Conservation (phyloP, 2,329 filamentous ascomycete genomes). For the Sarocladium strictum region DNA sequence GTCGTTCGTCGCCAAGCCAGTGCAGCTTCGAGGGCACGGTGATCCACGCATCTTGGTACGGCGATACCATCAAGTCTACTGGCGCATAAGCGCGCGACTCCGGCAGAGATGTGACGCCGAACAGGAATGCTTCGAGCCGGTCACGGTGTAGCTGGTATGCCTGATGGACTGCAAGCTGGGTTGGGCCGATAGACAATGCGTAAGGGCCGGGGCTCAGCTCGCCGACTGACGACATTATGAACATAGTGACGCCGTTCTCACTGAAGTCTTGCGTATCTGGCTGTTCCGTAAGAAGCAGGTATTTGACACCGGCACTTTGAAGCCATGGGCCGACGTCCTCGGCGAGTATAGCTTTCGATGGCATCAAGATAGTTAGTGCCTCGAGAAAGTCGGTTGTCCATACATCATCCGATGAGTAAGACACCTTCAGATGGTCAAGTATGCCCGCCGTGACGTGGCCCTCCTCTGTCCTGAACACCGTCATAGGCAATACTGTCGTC, state of each 20-base stretch:
- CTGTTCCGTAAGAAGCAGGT: background rate
- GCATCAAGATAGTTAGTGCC: background rate
- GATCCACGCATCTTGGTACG: conserved; percentile 14
- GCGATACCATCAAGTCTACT: background rate
- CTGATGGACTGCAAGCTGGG: background rate
- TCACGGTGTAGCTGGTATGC: background rate
- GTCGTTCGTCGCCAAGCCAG: conserved; percentile 40
- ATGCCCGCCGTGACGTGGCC: background rate
- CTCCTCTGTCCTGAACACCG: background rate
- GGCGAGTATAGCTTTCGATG: background rate
- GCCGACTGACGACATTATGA: background rate
- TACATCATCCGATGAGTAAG: background rate
- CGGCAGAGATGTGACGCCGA: background rate
- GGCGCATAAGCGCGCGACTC: background rate
- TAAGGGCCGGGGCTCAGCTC: background rate
- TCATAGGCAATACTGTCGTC: background rate
- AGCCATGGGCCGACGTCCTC: background rate
- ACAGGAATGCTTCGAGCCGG: background rate
- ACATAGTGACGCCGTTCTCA: background rate
- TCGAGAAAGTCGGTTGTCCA: background rate
- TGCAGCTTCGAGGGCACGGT: conserved; percentile 53
- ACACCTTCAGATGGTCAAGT: background rate
- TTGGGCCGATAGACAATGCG: background rate
- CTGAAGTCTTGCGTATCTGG: background rate
- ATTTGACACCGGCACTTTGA: background rate